These are phyloP conservation scores for Aspergillus sp. DNA, from an alignment of 2,329 filamentous ascomycete genomes.

Conservation along the genomic window DNA sequence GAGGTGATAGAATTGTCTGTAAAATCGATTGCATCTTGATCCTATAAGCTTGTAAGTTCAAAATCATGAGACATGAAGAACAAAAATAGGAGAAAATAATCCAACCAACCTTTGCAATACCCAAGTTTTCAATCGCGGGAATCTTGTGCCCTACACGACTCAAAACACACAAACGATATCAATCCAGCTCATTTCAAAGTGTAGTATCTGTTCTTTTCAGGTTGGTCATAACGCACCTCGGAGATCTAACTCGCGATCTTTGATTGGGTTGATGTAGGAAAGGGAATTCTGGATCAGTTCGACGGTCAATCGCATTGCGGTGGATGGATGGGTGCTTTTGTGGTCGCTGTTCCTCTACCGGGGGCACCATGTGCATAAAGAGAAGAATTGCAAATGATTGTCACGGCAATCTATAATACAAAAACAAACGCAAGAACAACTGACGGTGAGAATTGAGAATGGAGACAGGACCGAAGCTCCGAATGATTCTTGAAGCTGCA, in stretches of 20 bases:
- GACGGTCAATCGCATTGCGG: constrained; percentile 81
- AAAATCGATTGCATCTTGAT: constrained; percentile 94
- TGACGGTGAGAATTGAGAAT: neutral
- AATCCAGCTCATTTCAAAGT: constrained; percentile 68
- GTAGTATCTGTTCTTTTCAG: constrained; percentile 97
- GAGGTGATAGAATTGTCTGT: constrained; percentile 95
- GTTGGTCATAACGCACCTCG: constrained; percentile 68
- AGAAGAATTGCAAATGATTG: neutral
- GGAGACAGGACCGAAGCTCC: constrained; percentile 5
- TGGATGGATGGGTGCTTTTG: constrained; percentile 1
- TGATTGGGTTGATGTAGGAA: constrained; percentile 96
- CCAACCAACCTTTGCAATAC: constrained; percentile 73
- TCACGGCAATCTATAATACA: neutral
- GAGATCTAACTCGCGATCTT: constrained; percentile 97
- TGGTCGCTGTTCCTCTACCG: constrained; percentile 8
- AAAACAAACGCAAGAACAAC: neutral
- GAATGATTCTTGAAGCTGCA: constrained; percentile 4
- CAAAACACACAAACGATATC: constrained; percentile 57
- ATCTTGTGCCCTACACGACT: constrained; percentile 84
- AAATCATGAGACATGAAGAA: constrained; percentile 2
- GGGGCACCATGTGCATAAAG: constrained; percentile 10
- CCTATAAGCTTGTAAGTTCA: constrained; percentile 43
- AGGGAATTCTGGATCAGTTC: constrained; percentile 91
- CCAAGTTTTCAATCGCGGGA: constrained; percentile 92
- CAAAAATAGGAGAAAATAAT: neutral